Evolutionary conservation across 192 early-diverging fungal species (phyloP).

Genomic region (Coemansia sp.): DNA sequence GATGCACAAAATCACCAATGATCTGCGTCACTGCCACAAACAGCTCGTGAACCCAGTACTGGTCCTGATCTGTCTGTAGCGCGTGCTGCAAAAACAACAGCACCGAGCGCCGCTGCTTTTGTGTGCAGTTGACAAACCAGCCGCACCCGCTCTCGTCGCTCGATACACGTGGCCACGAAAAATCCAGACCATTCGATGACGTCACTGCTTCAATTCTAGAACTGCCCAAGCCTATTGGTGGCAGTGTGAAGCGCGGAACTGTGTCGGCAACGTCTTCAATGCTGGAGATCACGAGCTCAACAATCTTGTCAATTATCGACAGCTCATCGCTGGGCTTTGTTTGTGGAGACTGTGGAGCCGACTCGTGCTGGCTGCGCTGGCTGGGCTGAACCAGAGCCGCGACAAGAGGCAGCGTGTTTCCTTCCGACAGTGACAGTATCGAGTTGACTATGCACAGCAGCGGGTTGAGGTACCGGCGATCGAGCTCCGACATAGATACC

Average conservation of each 20-base stretch:
- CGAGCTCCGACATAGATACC: conserved; percentile 14
- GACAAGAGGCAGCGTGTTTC: background rate
- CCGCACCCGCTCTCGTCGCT: conserved; percentile 43
- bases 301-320: conserved; percentile 22
- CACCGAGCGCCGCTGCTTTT: conserved; percentile 2
- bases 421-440: background rate
- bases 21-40: background rate
- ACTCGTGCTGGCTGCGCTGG: background rate
- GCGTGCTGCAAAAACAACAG: conserved; percentile 15
- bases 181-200: background rate
- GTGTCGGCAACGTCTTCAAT: conserved; percentile 39
- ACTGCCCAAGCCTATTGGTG: background rate
- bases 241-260: conserved; percentile 17
- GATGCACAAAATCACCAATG: background rate
- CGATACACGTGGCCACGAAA: conserved; percentile 28
- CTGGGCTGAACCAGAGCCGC: background rate
- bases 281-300: conserved; percentile 32
- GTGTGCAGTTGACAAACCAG: conserved; percentile 32
- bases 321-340: background rate
- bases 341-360: too few species aligned
- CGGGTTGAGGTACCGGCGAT: conserved; percentile 33
- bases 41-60: conserved; percentile 6
- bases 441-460: conserved; percentile 21
- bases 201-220: background rate
- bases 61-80: conserved; percentile 5